Percentiles rank a stretch among this genome's conserved stretches.
phyloP scores from a whole-genome alignment of 2,329 filamentous ascomycete genomes.

The Epichloe baconii region DNA sequence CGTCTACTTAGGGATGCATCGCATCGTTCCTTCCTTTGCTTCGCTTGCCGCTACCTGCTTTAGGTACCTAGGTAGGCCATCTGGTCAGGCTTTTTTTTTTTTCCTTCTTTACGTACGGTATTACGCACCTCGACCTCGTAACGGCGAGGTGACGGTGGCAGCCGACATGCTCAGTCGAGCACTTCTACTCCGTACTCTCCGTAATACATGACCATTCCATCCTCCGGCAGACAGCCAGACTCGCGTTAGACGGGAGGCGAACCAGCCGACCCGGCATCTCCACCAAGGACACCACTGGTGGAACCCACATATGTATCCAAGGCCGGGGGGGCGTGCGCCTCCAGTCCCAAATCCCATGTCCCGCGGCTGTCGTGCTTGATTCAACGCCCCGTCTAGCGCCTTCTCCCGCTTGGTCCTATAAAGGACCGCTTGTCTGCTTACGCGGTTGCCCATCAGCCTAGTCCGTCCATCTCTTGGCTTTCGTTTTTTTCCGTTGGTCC shows the following conservation, averaged over 20 bases:
- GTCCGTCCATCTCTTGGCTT: background rate
- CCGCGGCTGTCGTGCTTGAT: conserved; percentile 2
- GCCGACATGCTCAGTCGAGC: too few relatives aligned
- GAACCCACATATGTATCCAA: background rate
- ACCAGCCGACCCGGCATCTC: conserved; percentile 4
- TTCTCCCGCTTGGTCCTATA: conserved; percentile 5
- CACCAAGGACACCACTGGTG: conserved; percentile 1
- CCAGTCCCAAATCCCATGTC: background rate
- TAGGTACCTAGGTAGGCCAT: background rate
- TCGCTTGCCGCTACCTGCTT: background rate
- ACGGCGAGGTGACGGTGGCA: too few relatives aligned
- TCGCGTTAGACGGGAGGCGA: background rate
- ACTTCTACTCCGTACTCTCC: too few relatives aligned
- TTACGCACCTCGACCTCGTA: too few relatives aligned
- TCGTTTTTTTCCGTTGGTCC: background rate
- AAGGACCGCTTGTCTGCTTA: conserved; percentile 6
- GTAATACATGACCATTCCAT: too few relatives aligned
- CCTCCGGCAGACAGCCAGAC: too few relatives aligned
- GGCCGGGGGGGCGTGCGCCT: background rate
- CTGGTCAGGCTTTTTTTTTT: too few relatives aligned
- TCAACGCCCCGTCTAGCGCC: conserved; percentile 3
- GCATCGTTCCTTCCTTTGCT: background rate
- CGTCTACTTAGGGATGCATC: background rate
- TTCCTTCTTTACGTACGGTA: too few relatives aligned
- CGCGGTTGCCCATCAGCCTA: conserved; percentile 4